phyloP scores from a whole-genome alignment of 2,329 filamentous ascomycete species.

The Diplodia seriata region DNA sequence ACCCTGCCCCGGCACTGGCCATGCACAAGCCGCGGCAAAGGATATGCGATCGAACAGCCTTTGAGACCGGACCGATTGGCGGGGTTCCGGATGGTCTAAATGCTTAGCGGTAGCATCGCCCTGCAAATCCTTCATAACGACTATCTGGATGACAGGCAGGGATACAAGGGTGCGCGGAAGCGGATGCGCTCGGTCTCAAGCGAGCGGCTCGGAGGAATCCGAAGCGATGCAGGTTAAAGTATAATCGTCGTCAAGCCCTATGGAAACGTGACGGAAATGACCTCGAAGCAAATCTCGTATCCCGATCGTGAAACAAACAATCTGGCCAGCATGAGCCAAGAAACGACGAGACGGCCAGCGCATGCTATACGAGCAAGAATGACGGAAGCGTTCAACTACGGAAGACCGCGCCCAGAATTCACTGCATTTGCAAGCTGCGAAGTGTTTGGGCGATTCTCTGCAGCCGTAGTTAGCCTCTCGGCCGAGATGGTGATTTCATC shows the following conservation, averaged over 20 bases:
- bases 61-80: conserved; percentile 10
- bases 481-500: not conserved
- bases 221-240: not conserved
- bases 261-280: not conserved
- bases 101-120: not conserved
- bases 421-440: conserved; percentile 65
- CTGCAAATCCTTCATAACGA: conserved; percentile 10
- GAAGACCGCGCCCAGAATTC: conserved; percentile 62
- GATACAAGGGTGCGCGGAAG: conserved; percentile 27
- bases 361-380: not conserved
- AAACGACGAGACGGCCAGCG: conserved; percentile 11
- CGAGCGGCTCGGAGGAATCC: not conserved
- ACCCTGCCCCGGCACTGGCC: not conserved
- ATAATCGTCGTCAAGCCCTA: not conserved
- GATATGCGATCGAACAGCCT: not conserved
- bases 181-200: conserved; percentile 22
- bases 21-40: not conserved
- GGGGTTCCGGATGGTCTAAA: conserved; percentile 18
- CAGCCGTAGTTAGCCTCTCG: not conserved
- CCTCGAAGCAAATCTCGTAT: not conserved
- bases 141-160: conserved; percentile 5
- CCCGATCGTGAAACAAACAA: not conserved
- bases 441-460: conserved; percentile 66
- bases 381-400: conserved; percentile 44
- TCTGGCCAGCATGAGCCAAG: not conserved